Conservation (phyloP, 257 asterid genomes). For the Anisodus acutangulus region DNA sequence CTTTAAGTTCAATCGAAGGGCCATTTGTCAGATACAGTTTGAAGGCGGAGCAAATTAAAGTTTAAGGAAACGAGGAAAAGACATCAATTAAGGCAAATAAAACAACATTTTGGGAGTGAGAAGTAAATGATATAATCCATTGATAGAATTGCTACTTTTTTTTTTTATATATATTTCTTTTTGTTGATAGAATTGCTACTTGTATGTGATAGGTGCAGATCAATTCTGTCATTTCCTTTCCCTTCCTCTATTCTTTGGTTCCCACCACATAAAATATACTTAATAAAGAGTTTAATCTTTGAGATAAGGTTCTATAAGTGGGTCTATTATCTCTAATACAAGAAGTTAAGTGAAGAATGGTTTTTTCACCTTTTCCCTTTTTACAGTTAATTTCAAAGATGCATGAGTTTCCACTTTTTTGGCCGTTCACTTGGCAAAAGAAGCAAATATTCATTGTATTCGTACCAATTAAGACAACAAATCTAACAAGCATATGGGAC, state of each 20-base stretch:
- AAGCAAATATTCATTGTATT: neutral
- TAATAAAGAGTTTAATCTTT: slow-evolving; percentile 11
- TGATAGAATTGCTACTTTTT: neutral
- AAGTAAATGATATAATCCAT: neutral
- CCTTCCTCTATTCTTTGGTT: no score
- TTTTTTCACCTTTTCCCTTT: neutral
- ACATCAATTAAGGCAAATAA: neutral
- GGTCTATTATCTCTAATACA: neutral
- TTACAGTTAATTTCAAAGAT: neutral
- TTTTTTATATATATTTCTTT: neutral
- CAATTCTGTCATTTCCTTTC: slow-evolving; percentile 21
- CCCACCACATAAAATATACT: neutral
- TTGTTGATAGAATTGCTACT: neutral
- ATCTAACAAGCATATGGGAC: neutral
- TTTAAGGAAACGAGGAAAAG: neutral
- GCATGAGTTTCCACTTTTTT: neutral
- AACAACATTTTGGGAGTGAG: neutral
- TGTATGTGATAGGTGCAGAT: neutral
- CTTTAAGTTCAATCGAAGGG: slow-evolving; percentile 6
- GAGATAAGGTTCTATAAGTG: neutral
- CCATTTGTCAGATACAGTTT: neutral
- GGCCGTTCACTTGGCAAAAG: neutral
- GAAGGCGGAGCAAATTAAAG: neutral
- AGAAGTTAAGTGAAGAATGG: slow-evolving; percentile 4
- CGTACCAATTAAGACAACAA: neutral